These are phyloP conservation scores for Tetrapisispora iriomotensis DNA, from an alignment of 805 yeast species.

Conservation along the genomic window DNA sequence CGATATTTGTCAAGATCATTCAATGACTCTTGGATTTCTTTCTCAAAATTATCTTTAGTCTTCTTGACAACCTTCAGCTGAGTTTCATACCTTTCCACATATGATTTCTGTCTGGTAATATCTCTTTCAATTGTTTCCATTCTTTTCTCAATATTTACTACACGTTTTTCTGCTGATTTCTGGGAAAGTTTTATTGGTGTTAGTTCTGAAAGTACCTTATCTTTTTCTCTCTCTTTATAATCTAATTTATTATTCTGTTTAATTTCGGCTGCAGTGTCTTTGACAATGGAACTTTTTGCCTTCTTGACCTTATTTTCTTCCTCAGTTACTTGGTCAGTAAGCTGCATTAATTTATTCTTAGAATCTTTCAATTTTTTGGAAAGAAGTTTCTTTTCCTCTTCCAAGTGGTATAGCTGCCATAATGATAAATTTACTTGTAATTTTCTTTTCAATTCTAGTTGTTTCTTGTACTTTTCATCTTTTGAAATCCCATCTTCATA, in stretches of 20 bases:
- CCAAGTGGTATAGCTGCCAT: constrained; percentile 57
- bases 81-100: constrained; percentile 33
- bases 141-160: constrained; percentile 38
- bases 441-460: constrained; percentile 39
- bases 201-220: constrained; percentile 36
- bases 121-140: constrained; percentile 44
- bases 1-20: constrained; percentile 25
- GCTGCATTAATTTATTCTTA: constrained; percentile 22
- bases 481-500: constrained; percentile 69
- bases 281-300: constrained; percentile 37
- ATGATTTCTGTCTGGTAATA: constrained; percentile 38
- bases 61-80: constrained; percentile 40
- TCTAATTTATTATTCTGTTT: constrained; percentile 33
- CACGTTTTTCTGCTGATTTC: constrained; percentile 38
- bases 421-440: constrained; percentile 43
- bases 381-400: constrained; percentile 26
- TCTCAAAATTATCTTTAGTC: constrained; percentile 2
- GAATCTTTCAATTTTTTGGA: constrained; percentile 20
- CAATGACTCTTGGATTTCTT: constrained; percentile 23
- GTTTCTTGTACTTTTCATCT: constrained; percentile 54
- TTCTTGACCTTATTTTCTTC: constrained; percentile 33
- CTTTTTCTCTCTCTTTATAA: constrained; percentile 33
- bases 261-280: constrained; percentile 34
- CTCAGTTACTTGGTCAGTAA: constrained; percentile 28
- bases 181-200: constrained; percentile 56